Percentiles rank a stretch among this genome's conserved stretches.
Conservation (phyloP, 1,284 basidiomycete species). For the Tylopilus orsonianus region DNA sequence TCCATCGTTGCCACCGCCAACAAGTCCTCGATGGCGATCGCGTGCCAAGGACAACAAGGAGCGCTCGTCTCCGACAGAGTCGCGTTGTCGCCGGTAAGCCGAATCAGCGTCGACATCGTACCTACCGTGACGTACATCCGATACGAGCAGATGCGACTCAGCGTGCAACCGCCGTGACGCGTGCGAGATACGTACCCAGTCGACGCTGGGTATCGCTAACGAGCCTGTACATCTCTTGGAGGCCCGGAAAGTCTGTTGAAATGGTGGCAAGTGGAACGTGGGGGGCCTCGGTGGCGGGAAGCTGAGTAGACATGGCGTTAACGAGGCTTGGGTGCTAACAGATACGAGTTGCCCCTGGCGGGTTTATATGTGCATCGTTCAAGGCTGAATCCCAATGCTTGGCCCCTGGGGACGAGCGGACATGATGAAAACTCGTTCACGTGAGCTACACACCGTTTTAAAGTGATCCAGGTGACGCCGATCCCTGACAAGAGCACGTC, state of each 20-base stretch:
- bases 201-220: not conserved
- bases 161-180: not conserved
- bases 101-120: not conserved
- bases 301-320: not conserved
- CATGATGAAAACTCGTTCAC: not conserved
- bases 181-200: not conserved
- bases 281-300: not conserved
- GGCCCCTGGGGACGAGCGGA: not conserved
- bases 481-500: not conserved
- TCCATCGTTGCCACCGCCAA: not conserved
- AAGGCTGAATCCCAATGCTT: not conserved
- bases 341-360: not conserved
- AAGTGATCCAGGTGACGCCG: not conserved
- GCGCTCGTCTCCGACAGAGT: not conserved
- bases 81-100: not conserved
- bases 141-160: not conserved
- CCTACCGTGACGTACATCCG: not conserved
- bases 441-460: not conserved
- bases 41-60: conserved; percentile 1
- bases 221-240: conserved; percentile 3
- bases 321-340: not conserved
- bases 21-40: not conserved
- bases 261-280: not conserved
- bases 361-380: not conserved
- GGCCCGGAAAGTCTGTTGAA: not conserved